Conservation (phyloP, 2,329 filamentous ascomycete species). For the Xylogone sp. region DNA sequence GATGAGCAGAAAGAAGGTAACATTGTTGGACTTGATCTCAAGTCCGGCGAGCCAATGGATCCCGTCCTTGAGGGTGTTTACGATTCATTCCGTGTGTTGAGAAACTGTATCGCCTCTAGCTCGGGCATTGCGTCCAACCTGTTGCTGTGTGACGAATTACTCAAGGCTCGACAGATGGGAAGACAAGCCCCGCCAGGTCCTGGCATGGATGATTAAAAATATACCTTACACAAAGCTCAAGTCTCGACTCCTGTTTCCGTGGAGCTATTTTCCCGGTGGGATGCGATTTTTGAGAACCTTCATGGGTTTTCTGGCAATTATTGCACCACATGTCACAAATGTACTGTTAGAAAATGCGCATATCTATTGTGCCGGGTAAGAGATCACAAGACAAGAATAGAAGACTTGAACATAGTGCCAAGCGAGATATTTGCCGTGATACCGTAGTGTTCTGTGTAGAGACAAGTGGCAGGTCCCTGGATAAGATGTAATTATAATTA, state of each 20-base stretch:
- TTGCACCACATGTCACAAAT: no score
- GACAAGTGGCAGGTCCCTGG: no score
- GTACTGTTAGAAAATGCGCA: no score
- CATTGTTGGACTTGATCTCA: constrained; percentile 79
- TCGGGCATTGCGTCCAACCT: constrained; percentile 94
- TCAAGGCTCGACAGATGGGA: constrained; percentile 97
- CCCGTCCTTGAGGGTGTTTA: constrained; percentile 89
- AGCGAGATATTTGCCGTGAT: no score
- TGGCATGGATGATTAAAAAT: constrained; percentile 52
- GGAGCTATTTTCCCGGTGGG: no score
- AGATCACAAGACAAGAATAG: no score
- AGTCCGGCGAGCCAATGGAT: constrained; percentile 91
- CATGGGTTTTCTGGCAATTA: no score
- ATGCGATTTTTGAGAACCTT: no score
- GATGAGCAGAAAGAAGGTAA: constrained; percentile 84
- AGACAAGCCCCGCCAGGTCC: constrained; percentile 58
- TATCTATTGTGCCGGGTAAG: no score
- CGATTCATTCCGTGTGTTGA: constrained; percentile 91
- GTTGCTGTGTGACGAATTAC: constrained; percentile 90
- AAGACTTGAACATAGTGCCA: no score
- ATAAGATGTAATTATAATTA: no score
- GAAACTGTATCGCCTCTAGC: constrained; percentile 91
- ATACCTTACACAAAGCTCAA: neutral
- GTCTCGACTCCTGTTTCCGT: neutral
- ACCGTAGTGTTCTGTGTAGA: no score